Evolutionary conservation across 1,284 basidiomycete genomes (phyloP), one percentile per base, ranked within the genome.

Genomic region (Trichosporon coremiiforme): DNA sequence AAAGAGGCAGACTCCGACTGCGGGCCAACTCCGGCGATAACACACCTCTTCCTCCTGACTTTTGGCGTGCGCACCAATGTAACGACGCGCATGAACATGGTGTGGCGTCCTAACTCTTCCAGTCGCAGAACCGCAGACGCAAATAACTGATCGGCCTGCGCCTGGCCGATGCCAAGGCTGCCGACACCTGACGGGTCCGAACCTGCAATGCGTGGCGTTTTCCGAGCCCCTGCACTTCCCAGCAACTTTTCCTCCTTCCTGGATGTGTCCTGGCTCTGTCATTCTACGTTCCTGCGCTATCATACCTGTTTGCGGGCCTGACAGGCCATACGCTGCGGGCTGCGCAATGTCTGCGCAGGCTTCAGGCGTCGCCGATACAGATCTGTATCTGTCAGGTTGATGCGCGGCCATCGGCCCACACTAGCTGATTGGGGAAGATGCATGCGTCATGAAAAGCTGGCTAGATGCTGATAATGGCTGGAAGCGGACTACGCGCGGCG

Each of bases 361-460:
- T 45, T 45, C 41, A n/a, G 41, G 41, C 17, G 12, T 38, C 36
- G 36, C 36, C 36, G 17, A 45, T 45, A 45, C 41, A 45, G 41
- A 45, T 45, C 41, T 12, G 41, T 45, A 38, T 38, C 36, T 38
- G 33, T 10, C 33, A 12, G 38, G 38, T 17, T 17, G 9, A 4
- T 41, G 38, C 38, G 47, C 7, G 13, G 20, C 47, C 47, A 20
- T 8, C 17, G 47, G 7, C 8, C 47, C 5, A 9, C 47, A 13
- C 20, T 53, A 53, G 50, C 50, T 53, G 50, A 53, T 53, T 22
- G 50, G 50, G 50, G 20, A 53, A 53, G 50, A 53, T 53, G 50
- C 50, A 53, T 53, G 36, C 36, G 50, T 53, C 50, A 53, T 53
- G 50, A 53, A 53, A 22, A 20, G 50, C 50, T 53, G 22, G 22